phyloP scores from a whole-genome alignment of 345 rosid genomes.

The Balakata baccata region DNA sequence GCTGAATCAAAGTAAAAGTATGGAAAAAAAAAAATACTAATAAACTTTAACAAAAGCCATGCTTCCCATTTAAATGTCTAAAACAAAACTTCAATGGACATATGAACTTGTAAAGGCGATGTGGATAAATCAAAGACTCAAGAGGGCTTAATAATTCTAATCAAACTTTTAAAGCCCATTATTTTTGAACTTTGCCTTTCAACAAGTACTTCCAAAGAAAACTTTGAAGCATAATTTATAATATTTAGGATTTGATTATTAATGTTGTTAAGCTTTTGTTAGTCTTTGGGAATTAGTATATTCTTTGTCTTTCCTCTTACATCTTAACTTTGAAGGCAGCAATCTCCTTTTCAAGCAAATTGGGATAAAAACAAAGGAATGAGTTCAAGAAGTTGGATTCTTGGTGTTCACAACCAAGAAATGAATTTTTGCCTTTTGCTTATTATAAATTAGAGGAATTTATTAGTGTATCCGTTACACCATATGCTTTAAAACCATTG shows the following conservation, averaged over 20 bases:
- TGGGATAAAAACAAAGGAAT: neutral
- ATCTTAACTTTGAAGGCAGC: constrained; percentile 11
- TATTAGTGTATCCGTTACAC: too few relatives aligned
- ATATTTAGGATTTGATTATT: neutral
- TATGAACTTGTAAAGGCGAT: constrained; percentile 20
- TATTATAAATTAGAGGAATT: too few relatives aligned
- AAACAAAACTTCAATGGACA: neutral
- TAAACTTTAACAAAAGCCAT: neutral
- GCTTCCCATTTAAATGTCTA: too few relatives aligned
- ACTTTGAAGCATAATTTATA: too few relatives aligned
- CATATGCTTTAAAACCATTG: too few relatives aligned
- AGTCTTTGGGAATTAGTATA: constrained; percentile 2
- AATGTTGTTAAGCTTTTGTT: neutral
- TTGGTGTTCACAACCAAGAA: neutral
- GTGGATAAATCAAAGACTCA: neutral
- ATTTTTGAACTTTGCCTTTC: constrained; percentile 31
- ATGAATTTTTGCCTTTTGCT: neutral
- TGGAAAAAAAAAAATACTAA: neutral
- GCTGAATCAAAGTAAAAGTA: neutral
- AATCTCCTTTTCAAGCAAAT: constrained; percentile 21
- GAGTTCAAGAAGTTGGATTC: neutral
- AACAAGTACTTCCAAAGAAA: neutral
- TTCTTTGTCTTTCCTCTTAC: neutral
- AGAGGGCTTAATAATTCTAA: constrained; percentile 12
- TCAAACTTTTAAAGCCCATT: constrained; percentile 32